These are phyloP conservation scores for Acanthamoeba sp. DNA, from an alignment of 208 protist genomes.

Conservation along the genomic window DNA sequence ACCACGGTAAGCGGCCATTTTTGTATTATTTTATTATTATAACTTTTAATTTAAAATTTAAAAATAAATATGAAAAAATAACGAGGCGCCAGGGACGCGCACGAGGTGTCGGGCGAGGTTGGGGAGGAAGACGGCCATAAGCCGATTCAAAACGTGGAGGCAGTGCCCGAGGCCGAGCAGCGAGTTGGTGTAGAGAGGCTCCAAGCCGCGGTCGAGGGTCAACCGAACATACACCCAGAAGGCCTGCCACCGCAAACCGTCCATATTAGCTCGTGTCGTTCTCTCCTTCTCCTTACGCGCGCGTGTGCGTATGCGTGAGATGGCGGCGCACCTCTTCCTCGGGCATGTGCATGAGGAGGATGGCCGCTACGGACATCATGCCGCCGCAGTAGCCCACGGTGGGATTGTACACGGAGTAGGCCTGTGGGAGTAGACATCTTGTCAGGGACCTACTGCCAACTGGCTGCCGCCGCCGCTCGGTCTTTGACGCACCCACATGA, in stretches of 20 bases:
- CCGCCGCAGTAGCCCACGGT: conserved; percentile 80
- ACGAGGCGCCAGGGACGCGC: neutral
- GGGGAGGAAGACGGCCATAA: neutral
- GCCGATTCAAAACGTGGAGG: neutral
- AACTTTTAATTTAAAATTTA: no score
- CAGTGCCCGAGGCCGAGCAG: neutral
- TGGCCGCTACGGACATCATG: conserved; percentile 52
- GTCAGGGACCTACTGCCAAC: no score
- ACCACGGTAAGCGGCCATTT: no score
- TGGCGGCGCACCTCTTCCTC: conserved; percentile 4
- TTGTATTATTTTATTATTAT: no score
- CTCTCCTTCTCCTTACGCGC: no score
- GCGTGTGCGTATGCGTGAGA: neutral
- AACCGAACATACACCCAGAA: neutral
- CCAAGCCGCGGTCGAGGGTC: neutral
- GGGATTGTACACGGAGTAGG: conserved; percentile 74
- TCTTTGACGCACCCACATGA: neutral
- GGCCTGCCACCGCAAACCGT: neutral
- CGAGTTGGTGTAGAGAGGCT: neutral
- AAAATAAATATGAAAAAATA: no score
- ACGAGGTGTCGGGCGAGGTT: neutral
- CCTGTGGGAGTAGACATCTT: neutral
- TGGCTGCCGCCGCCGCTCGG: no score
- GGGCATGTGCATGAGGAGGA: conserved; percentile 68
- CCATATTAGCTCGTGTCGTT: neutral